Percentiles rank a stretch among this genome's conserved stretches.
These are phyloP conservation scores for Verticillium klebahnii DNA, from an alignment of 2,329 filamentous ascomycete genomes.

Conservation along the genomic window DNA sequence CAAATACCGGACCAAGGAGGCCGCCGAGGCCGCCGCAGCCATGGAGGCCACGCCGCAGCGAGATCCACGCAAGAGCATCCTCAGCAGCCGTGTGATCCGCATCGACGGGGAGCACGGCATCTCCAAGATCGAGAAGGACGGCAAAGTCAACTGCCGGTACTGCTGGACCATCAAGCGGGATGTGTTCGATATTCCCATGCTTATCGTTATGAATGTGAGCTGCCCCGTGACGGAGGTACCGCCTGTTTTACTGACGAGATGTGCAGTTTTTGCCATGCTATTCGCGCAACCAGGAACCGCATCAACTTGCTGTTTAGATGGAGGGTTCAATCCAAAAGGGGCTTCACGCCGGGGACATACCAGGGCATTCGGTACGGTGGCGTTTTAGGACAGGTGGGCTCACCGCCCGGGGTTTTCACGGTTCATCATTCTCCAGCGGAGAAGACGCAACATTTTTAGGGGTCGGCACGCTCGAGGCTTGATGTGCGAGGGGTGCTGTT, in stretches of 20 bases:
- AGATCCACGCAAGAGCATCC: conserved; percentile 41
- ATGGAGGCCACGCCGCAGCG: conserved; percentile 38
- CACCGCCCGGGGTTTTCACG: not conserved
- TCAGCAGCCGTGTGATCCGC: conserved; percentile 55
- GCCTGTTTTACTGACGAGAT: not conserved
- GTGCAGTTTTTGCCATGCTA: conserved; percentile 55
- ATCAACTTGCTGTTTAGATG: conserved; percentile 48
- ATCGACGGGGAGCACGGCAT: conserved; percentile 75
- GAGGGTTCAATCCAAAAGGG: not conserved
- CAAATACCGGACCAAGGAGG: conserved; percentile 79
- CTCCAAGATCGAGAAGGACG: conserved; percentile 76
- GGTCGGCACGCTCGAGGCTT: not conserved
- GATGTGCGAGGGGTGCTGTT: not conserved
- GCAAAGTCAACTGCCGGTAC: conserved; percentile 90
- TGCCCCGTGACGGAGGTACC: not conserved
- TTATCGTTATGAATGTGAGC: conserved; percentile 97
- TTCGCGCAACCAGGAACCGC: conserved; percentile 51
- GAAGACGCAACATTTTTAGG: not conserved
- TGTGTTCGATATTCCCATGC: conserved; percentile 96
- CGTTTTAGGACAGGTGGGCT: conserved; percentile 15
- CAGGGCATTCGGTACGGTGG: conserved; percentile 17
- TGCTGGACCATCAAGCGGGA: conserved; percentile 97
- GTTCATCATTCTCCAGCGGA: not conserved
- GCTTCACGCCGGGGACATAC: conserved; percentile 3
- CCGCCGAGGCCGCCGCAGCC: conserved; percentile 28